phyloP scores from a whole-genome alignment of 2,329 filamentous ascomycete genomes.

The Emergomyces orientalis region DNA sequence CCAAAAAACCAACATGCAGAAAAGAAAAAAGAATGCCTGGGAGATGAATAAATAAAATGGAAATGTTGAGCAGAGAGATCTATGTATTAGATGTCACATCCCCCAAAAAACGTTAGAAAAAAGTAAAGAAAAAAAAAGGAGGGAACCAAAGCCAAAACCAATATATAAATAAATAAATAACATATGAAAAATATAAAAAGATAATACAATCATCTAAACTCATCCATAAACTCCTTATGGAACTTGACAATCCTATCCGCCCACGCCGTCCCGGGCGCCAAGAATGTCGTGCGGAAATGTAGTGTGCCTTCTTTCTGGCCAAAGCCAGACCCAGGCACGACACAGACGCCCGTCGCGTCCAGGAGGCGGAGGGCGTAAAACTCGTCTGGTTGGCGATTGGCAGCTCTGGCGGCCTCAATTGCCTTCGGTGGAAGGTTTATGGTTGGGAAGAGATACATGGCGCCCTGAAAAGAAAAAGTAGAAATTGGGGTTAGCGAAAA shows the following conservation, averaged over 20 bases:
- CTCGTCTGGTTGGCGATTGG: conserved; percentile 71
- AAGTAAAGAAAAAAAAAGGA: too few species aligned
- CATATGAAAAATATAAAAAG: neutral
- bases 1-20: too few species aligned
- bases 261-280: conserved; percentile 95
- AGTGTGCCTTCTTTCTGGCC: conserved; percentile 84
- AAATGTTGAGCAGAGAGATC: neutral
- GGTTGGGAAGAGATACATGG: conserved; percentile 98
- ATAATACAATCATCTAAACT: conserved; percentile 46
- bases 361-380: conserved; percentile 89
- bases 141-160: neutral
- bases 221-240: conserved; percentile 80
- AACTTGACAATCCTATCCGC: conserved; percentile 78
- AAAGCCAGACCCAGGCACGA: conserved; percentile 86
- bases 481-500: neutral
- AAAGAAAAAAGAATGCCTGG: too few species aligned
- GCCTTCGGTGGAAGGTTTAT: conserved; percentile 73
- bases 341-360: conserved; percentile 88
- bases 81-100: neutral
- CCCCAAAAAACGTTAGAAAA: too few species aligned
- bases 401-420: conserved; percentile 61
- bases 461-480: conserved; percentile 50
- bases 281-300: conserved; percentile 94
- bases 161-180: neutral
- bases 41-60: neutral